Conservation (phyloP, 2,329 filamentous ascomycete genomes). For the Pezicula neosporulosa region DNA sequence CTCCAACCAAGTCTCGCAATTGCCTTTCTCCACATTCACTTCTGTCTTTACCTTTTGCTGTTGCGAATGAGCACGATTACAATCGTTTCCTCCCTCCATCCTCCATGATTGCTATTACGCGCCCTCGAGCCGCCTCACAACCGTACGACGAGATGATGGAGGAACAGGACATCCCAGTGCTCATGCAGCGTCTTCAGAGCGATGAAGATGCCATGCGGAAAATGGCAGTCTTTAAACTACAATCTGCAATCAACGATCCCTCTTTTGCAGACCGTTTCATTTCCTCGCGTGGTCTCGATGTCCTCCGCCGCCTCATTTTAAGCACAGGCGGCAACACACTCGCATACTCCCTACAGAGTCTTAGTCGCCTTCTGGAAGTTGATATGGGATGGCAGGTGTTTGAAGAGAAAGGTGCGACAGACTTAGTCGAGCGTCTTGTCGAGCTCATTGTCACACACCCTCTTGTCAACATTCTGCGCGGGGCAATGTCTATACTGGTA, state of each 20-base stretch:
- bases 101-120: no score
- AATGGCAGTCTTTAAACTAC: slow-evolving; percentile 98
- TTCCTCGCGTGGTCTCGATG: slow-evolving; percentile 76
- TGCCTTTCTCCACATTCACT: no score
- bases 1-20: no score
- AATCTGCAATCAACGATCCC: slow-evolving; percentile 91
- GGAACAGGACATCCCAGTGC: slow-evolving; percentile 63
- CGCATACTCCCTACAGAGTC: slow-evolving; percentile 88
- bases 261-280: slow-evolving; percentile 97
- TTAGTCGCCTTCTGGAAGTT: slow-evolving; percentile 84
- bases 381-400: slow-evolving; percentile 97
- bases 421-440: slow-evolving; percentile 74
- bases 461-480: slow-evolving; percentile 93
- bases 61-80: no score
- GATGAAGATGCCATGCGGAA: slow-evolving; percentile 90
- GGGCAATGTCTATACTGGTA: slow-evolving; percentile 94
- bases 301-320: slow-evolving; percentile 80
- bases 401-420: slow-evolving; percentile 56
- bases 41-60: no score
- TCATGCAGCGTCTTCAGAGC: slow-evolving; percentile 61
- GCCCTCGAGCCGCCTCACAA: no score
- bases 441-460: slow-evolving; percentile 93
- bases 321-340: slow-evolving; percentile 87
- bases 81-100: no score
- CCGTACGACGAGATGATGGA: slow-evolving; percentile 44